Base-by-base conservation (phyloP, 1,284 basidiomycete species). In the Crepidotus sp. region DNA sequence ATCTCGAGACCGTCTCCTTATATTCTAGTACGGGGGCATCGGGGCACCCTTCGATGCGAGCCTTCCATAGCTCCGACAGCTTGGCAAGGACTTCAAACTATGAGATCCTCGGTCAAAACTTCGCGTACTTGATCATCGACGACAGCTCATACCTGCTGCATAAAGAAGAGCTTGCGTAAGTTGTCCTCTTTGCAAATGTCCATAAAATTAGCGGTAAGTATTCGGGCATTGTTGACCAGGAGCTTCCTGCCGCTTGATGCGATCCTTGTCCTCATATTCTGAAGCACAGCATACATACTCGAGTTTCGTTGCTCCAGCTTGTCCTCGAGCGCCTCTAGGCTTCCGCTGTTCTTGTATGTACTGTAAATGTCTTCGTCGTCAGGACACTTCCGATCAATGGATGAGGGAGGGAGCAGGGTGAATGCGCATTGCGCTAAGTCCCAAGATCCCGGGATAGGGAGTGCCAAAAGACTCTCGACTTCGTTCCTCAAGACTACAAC, bases 401-500 rank as follows among this genome's bases (percentile, higher is more conserved):
- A 39, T 13, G 52, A 37, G 9, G 55, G 42, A n/a, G 43, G 45
- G 6, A 65, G 55, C 19, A 68, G 54, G 3, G 57, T 45, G 8
- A 48, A 47, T 7, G 59, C 61, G 45, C 69, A 70, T 47, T 68
- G 64, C 2, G 60, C 56, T 7, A 71, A 55, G 49, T 70, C 68
- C 69, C 69, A 72, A 48, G 65, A 69, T 7, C 71, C 71, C 31
- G 70, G 63, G 18, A 70, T 55, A 4, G 71, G 71, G n/a, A 74
- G 51, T 3, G 70, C 70, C 9, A 74, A 39, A 11, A 70, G 59
- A n/a, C 62, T 57, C 45, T 69, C 68, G 6, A 74, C 49, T 50
- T 71, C 68, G 36, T 56, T 61, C 59, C 70, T 68, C 32, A 74
- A 48, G 1, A 66, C 57, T 4, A 69, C 68, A 2, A 74, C 60